Base-by-base conservation (phyloP, 2,329 filamentous ascomycete species). In the Endoconidiophora polonica region DNA sequence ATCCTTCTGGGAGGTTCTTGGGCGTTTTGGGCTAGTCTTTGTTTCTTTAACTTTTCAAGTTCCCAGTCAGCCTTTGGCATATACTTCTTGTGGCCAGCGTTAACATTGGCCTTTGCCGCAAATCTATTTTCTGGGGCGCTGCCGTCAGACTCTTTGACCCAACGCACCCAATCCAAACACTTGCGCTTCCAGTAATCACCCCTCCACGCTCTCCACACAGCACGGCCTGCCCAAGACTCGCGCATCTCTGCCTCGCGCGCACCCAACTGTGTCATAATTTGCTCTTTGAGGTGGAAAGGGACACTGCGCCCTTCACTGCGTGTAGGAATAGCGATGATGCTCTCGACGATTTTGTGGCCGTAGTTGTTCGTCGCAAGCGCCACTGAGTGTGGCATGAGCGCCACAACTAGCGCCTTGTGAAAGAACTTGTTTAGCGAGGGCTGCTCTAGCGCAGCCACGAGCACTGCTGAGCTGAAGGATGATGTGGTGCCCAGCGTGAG, bases 401-500 rank as follows among this genome's bases (percentile, higher is more conserved):
- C 58, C n/a, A 66, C 65, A 7, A 73, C 70, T 16, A 77, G 63
- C 37, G 66, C 60, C 57, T 77, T 77, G 63, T 77, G 74, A 60
- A 77, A 76, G 38, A 66, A 60, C 5, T 72, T 69, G 56, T 70
- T 70, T 49, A 68, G 59, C 0, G 71, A 68, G 1, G 70, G 65
- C 0, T 66, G 68, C 29, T 65, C 57, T 16, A 78, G 63, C 3
- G 73, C 72, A 5, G 69, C 68, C n/a, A 66, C 63, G 43, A 78
- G 61, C 38, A 78, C 63, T 5, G 67, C 61, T 48, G 72, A 64
- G 42, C 72, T 72, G 2, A 71, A 65, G 42, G 66, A 62, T 2
- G 72, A 73, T 0, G 66, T 62, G 1, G 66, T 81, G 23, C 85
- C 79, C 49, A 96, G 75, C 38, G 71, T 68, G 29, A 86, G 61